Evolutionary conservation across 2,329 filamentous ascomycete genomes (phyloP), one percentile per base, ranked within the genome.

Genomic region (Byssoonygena ceratinophila): DNA sequence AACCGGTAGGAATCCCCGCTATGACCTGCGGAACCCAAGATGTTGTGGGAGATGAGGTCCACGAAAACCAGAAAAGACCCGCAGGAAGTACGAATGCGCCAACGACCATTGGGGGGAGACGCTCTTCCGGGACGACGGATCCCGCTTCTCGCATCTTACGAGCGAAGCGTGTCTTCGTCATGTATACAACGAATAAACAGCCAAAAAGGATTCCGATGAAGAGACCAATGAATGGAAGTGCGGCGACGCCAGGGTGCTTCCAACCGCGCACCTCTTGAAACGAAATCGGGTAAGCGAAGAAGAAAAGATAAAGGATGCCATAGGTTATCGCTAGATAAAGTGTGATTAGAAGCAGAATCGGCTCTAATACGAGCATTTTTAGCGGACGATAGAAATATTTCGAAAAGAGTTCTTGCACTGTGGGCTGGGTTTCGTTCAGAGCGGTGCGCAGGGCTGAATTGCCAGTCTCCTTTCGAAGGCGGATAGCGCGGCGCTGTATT

Each of bases 51-150:
- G 63, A 65, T 0, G 69, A 69, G 7, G 68, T 68, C 74, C 74
- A 76, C 12, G 67, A 72, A 54, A 74, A 75, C 68, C 71, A 73
- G 58, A 75, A 75, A 4, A 76, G 61, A 34, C 73, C 72, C 37
- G 62, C 60, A 0, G 73, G 71, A 4, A 76, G 60, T 3, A 72
- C 54, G 9, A 70, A 56, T 0, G 66, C 69, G 20, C 68, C 70
- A 11, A 73, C 48, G 43, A 75, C 71, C 68, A 74, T 72, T 2
- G 71, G 68, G 3, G 69, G 61, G 1, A 76, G 63, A 45, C 72
- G 66, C 55, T 70, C 68, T 58, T 76, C 74, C 1, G 73, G 72
- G 1, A 60, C 47, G 5, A 57, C 51, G 18, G 49, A 55, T 7
- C 60, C 66, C 47, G 68, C 66, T 57, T 73, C 71, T 16, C 58